Percentiles rank a stretch among this genome's conserved stretches.
phyloP scores from a whole-genome alignment of 257 asterid genomes.

The Cynanchum wilfordii region DNA sequence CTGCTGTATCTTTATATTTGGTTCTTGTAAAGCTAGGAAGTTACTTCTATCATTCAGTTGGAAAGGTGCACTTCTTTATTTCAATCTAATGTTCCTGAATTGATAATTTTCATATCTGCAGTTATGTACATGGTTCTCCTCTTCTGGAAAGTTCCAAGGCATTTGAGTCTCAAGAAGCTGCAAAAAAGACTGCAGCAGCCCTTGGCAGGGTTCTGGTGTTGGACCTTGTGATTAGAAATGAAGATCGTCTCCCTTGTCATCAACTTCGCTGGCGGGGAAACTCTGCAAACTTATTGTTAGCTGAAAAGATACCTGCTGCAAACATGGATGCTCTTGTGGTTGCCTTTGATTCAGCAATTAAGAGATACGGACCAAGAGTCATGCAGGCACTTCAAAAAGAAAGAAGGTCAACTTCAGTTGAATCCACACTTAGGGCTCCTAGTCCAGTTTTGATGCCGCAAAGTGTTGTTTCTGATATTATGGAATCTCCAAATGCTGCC shows the following conservation, averaged over 20 bases:
- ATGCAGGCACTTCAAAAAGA: constrained; percentile 89
- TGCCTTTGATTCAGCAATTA: constrained; percentile 85
- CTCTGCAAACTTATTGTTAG: constrained; percentile 72
- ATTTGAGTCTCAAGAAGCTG: constrained; percentile 78
- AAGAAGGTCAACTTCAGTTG: constrained; percentile 84
- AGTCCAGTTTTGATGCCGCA: constrained; percentile 58
- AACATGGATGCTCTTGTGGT: constrained; percentile 68
- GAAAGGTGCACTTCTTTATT: neutral
- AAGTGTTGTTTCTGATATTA: constrained; percentile 61
- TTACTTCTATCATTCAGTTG: neutral
- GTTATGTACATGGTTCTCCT: constrained; percentile 92
- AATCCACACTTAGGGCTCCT: constrained; percentile 51
- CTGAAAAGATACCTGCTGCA: constrained; percentile 54
- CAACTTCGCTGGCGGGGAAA: constrained; percentile 97
- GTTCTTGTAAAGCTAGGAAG: neutral
- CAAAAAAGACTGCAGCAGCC: constrained; percentile 77
- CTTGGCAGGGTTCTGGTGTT: constrained; percentile 89
- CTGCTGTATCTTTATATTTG: neutral
- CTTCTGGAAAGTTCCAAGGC: constrained; percentile 74
- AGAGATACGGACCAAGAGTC: constrained; percentile 75
- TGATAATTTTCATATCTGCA: constrained; percentile 27
- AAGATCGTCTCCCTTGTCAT: constrained; percentile 97
- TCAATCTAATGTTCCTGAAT: neutral
- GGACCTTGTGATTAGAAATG: constrained; percentile 97
- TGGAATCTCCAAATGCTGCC: constrained; percentile 73